phyloP scores from a whole-genome alignment of 2,329 filamentous ascomycete species.

The Paraphoma chrysanthemicola region DNA sequence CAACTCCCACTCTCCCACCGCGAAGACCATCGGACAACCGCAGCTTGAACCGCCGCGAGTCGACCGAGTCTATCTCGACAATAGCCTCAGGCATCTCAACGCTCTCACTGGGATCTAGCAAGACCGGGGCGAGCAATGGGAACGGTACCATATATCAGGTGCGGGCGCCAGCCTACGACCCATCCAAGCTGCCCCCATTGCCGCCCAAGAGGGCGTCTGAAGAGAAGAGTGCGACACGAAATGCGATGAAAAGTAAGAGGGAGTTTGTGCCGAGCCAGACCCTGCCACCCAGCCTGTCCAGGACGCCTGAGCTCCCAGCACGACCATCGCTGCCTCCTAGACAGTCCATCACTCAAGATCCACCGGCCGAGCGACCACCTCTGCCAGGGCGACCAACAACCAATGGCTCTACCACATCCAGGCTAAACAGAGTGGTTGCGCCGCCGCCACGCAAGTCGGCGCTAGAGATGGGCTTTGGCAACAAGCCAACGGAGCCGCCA shows the following conservation, averaged over 20 bases:
- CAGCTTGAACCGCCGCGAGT: conserved; percentile 41
- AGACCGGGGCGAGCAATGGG: conserved; percentile 42
- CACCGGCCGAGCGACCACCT: conserved; percentile 20
- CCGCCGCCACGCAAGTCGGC: conserved; percentile 53
- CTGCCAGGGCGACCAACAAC: conserved; percentile 20
- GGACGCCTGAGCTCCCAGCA: conserved; percentile 33
- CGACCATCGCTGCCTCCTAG: conserved; percentile 29
- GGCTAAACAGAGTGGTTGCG: conserved; percentile 19
- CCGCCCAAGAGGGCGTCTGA: conserved; percentile 58
- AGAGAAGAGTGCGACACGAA: conserved; percentile 46
- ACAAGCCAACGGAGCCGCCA: conserved; percentile 46
- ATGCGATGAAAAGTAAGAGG: conserved; percentile 46
- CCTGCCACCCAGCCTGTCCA: conserved; percentile 31
- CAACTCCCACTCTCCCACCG: conserved; percentile 53
- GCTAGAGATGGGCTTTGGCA: conserved; percentile 56
- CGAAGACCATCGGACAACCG: conserved; percentile 51
- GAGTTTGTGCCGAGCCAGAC: conserved; percentile 30
- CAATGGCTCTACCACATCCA: conserved; percentile 9
- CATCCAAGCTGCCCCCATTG: conserved; percentile 61
- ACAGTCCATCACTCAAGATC: conserved; percentile 15
- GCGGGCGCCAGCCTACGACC: conserved; percentile 65
- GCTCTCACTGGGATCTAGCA: conserved; percentile 57
- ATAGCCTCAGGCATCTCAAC: conserved; percentile 56
- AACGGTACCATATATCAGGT: conserved; percentile 47
- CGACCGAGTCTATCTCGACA: conserved; percentile 60